Evolutionary conservation across 345 rosid species (phyloP), one percentile per base, ranked within the genome.

Genomic region (Durio zibethinus): DNA sequence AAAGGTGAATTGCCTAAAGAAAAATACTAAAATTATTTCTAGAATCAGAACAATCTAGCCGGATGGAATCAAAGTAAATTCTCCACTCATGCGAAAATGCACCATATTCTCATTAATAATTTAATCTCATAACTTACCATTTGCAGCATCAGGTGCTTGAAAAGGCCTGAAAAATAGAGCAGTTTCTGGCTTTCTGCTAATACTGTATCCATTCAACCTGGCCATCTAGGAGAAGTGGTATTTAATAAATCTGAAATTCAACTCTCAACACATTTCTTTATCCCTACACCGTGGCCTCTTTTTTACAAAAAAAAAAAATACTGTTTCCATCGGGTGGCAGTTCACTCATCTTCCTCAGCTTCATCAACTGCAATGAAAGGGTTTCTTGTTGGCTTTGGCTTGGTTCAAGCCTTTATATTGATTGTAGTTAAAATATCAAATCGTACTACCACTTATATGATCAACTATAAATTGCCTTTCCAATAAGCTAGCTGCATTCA

Each of bases 11-110:
- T 36, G 15, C 5, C 45, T 36, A 18, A 10, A 64, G 7, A 62
- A 33, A 4, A 18, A 36, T 12, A 36, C 69, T 9, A n/a, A 20
- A 64, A 65, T 65, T 65, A 65, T 65, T 65, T 20, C 6, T 29
- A 65, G 71, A 65, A 65, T 65, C 50, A 65, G 71, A 20, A 64
- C 70, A 36, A 64, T 20, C 29, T 36, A 64, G 70, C 47, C 47
- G 10, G 27, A 64, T 0, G 71, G 71, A 38, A 65, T 38, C 71
- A 36, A 38, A 65, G n/a, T 9, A 36, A 36, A 36, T 36, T 65
- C 47, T 38, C 47, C 70, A 36, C 20, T 65, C 70, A 65, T 65
- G 47, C 69, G 29, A 60, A 29, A 27, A 14, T 27, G 38, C 7
- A 27, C 9, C 45, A 36, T 36, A 65, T 40, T 65, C 48, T 65